phyloP scores from a whole-genome alignment of 805 yeast genomes.

The Peterozyma xylosa region DNA sequence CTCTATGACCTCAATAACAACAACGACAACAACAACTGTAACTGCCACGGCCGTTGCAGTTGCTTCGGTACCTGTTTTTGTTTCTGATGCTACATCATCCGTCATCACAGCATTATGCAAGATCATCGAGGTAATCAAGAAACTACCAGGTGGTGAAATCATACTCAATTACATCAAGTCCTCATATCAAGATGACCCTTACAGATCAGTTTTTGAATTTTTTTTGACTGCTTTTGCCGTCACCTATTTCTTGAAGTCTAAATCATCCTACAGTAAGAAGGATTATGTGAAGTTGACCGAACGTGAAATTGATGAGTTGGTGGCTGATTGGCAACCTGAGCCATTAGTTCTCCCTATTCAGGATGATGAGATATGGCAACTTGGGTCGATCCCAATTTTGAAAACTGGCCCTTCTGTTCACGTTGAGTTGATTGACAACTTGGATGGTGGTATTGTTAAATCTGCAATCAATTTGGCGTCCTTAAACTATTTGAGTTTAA shows the following conservation, averaged over 20 bases:
- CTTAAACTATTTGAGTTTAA: constrained; percentile 63
- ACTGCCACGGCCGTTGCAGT: no score
- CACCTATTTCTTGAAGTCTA: constrained; percentile 72
- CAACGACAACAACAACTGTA: no score
- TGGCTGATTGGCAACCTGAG: constrained; percentile 90
- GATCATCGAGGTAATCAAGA: constrained; percentile 2
- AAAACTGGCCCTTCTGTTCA: constrained; percentile 41
- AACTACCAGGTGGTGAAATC: constrained; percentile 49
- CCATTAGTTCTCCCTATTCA: constrained; percentile 58
- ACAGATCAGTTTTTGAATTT: constrained; percentile 77
- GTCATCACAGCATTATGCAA: constrained; percentile 1
- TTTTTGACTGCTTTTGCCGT: constrained; percentile 74
- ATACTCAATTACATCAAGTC: constrained; percentile 67
- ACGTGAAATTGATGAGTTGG: constrained; percentile 71
- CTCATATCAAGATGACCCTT: constrained; percentile 90
- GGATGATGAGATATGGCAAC: constrained; percentile 51
- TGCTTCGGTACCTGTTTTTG: constrained; percentile 7
- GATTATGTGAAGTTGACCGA: constrained; percentile 54
- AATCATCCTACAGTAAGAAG: constrained; percentile 67
- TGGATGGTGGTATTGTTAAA: constrained; percentile 15
- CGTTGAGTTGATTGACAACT: constrained; percentile 23
- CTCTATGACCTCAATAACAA: no score
- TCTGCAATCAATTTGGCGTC: constrained; percentile 62
- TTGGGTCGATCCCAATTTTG: constrained; percentile 56
- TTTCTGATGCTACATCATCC: constrained; percentile 6